A percentile compares a stretch with the other conserved stretches of the same genome.
Evolutionary conservation across 306 rosid genomes (phyloP).

Genomic region (Fagus crenata): DNA sequence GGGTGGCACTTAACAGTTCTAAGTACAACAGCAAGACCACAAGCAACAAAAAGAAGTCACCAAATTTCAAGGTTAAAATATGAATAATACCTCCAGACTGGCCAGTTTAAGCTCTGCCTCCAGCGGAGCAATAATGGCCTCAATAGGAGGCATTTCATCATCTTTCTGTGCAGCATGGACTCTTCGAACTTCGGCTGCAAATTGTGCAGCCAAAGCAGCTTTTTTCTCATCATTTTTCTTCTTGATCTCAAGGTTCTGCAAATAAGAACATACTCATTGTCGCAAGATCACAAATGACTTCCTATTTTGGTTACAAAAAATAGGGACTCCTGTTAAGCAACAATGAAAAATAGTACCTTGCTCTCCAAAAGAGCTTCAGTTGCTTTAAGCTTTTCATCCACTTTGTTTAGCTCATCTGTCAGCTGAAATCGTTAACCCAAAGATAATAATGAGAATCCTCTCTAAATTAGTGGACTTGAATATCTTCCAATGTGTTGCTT

Average conservation of each 20-base stretch:
- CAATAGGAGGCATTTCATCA: conserved; percentile 97
- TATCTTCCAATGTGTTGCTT: not conserved
- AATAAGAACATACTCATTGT: conserved; percentile 27
- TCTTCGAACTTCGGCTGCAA: conserved; percentile 95
- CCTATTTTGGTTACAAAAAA: conserved; percentile 12
- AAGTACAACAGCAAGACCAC: conserved; percentile 13
- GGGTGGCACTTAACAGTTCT: not conserved
- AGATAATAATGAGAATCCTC: conserved; percentile 14
- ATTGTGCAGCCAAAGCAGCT: conserved; percentile 85
- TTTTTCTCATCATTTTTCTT: conserved; percentile 81
- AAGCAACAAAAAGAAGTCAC: not conserved
- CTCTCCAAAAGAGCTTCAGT: conserved; percentile 78
- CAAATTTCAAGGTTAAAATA: conserved; percentile 5
- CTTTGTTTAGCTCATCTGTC: conserved; percentile 76
- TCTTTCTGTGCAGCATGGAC: conserved; percentile 93
- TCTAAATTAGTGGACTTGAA: not conserved
- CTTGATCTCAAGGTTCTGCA: conserved; percentile 84
- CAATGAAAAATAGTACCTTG: conserved; percentile 51
- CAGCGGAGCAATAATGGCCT: conserved; percentile 77
- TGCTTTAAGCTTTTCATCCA: conserved; percentile 77
- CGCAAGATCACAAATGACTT: conserved; percentile 4
- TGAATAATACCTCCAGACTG: conserved; percentile 61
- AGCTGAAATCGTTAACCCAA: conserved; percentile 49
- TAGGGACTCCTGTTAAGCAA: conserved; percentile 19
- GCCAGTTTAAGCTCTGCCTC: conserved; percentile 91